Evolutionary conservation across 2,329 filamentous ascomycete genomes (phyloP), one percentile per base, ranked within the genome.

Genomic region (Colletotrichum camelliae): DNA sequence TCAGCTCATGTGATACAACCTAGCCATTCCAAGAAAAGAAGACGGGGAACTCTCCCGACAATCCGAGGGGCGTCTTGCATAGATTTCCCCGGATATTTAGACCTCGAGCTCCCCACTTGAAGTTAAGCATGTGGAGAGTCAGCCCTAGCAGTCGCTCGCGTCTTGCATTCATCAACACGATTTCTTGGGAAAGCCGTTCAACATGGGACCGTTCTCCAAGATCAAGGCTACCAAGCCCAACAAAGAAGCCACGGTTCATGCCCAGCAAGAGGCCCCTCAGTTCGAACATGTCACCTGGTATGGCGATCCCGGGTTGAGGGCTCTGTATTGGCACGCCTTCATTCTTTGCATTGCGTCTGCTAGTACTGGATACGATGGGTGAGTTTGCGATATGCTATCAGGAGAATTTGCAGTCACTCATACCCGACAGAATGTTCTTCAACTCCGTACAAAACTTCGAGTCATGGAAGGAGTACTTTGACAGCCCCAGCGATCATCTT

Each of bases 301-400:
- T 65, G 88, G 85, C 77, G 88, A 91, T 29, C 87, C 89, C 18
- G 89, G 89, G 52, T 84, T 92, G 79, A 84, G 90, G 80, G 88
- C 88, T 82, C 85, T 91, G 10, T 91, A 91, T 83, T 88, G 89
- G 78, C 89, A 86, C 79, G 86, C 86, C 66, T 82, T 88, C 77
- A 82, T 90, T 69, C 87, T 90, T 69, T 89, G 87, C 78, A 82
- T 91, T 78, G 88, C 88, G 64, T 91, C 89, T 33, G 89, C 90
- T 16, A 91, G 89, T 35, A 91, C 89, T 43, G 87, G 88, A 79
- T 90, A 90, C 81, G 88, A 90, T 87, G 88, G 87, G 88, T 90
- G 83, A 75, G 85, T 72, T 43, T n/a, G 13, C 24, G 31, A 35
- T 10, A 12, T 1, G 7, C 27, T n/a, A 13, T 24, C 6, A 24